Conservation (phyloP, 208 protist genomes). For the Trypanosoma boissoni region DNA sequence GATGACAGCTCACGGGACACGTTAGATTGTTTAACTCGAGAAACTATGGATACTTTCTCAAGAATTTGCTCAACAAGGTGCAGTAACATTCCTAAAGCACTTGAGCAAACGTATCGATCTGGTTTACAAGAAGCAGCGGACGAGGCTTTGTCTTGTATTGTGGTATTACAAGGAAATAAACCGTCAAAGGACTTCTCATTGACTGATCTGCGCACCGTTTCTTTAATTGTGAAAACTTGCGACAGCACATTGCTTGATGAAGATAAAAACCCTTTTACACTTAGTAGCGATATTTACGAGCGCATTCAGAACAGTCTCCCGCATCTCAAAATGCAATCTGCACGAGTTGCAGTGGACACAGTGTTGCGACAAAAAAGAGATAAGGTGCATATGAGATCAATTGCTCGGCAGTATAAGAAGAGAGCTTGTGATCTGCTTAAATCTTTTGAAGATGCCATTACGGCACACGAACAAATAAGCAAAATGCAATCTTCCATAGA, state of each 20-base stretch:
- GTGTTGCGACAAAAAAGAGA: slow-evolving; percentile 17
- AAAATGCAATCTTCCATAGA: slow-evolving; percentile 22
- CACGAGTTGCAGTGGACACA: slow-evolving; percentile 21
- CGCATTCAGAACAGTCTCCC: slow-evolving; percentile 26
- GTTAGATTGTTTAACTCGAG: slow-evolving; percentile 8
- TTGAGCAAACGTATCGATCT: slow-evolving; percentile 17
- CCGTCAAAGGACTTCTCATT: background rate
- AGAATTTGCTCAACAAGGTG: slow-evolving; percentile 1
- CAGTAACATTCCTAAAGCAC: background rate
- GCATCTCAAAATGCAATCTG: background rate
- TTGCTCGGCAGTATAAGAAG: slow-evolving; percentile 25
- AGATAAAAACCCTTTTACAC: background rate
- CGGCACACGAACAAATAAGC: slow-evolving; percentile 12
- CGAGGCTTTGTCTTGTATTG: slow-evolving; percentile 4
- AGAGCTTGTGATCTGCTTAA: slow-evolving; percentile 19
- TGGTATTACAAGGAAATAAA: background rate
- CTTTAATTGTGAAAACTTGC: slow-evolving; percentile 29
- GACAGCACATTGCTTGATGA: background rate
- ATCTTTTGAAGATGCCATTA: slow-evolving; percentile 24
- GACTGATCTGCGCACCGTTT: slow-evolving; percentile 21
- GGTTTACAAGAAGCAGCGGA: slow-evolving; percentile 14
- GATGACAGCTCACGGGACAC: slow-evolving; percentile 2
- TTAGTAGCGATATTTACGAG: slow-evolving; percentile 25
- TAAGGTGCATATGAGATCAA: slow-evolving; percentile 3
- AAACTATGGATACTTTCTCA: slow-evolving; percentile 21